Conservation (phyloP, 208 protist species). For the Balamuthia mandrillaris region DNA sequence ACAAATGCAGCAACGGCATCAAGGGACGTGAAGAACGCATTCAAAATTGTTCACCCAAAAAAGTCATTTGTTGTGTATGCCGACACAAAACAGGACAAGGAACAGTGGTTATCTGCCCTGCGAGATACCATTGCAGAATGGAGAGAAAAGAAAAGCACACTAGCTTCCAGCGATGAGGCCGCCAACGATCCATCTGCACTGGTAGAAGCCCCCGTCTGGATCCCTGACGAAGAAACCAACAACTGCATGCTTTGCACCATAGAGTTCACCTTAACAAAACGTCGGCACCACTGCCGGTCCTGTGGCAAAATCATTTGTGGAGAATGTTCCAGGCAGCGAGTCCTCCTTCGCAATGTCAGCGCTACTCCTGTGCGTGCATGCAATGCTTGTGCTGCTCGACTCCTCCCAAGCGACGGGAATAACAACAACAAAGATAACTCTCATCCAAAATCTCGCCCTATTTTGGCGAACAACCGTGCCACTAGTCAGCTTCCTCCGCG, state of each 20-base stretch:
- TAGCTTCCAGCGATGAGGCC: too few species aligned
- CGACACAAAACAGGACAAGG: neutral
- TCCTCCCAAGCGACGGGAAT: too few species aligned
- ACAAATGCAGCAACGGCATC: neutral
- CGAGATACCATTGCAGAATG: neutral
- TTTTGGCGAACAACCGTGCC: too few species aligned
- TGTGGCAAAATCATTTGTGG: constrained; percentile 3
- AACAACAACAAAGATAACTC: too few species aligned
- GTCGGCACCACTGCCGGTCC: neutral
- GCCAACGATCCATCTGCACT: neutral
- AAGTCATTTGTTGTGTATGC: neutral
- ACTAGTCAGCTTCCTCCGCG: too few species aligned
- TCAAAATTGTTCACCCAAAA: neutral
- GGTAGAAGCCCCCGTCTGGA: neutral
- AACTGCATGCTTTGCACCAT: neutral
- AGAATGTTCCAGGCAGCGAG: neutral
- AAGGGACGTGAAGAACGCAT: neutral
- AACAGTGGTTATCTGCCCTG: neutral
- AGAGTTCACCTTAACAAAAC: neutral
- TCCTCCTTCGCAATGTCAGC: neutral
- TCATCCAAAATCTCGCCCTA: too few species aligned
- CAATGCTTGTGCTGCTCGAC: too few species aligned
- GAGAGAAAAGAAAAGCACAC: neutral
- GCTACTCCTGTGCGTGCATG: too few species aligned
- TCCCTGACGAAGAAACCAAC: neutral